Conservation (phyloP, 2,329 filamentous ascomycete species). For the Diplodia mutila region DNA sequence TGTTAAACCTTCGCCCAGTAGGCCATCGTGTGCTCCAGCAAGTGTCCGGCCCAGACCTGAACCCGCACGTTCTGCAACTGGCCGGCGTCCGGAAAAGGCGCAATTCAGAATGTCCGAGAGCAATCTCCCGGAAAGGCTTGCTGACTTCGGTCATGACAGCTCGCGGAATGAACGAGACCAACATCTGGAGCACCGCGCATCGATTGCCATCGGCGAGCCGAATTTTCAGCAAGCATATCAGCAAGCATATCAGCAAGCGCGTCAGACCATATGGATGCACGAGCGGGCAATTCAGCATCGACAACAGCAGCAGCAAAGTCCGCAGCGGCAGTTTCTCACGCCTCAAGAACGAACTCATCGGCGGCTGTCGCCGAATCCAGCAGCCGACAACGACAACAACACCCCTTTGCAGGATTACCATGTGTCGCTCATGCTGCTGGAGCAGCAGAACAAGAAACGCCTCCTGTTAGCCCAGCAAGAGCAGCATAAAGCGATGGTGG, state of each 20-base stretch:
- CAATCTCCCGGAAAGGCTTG: not conserved
- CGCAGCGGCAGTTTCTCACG: not conserved
- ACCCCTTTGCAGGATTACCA: conserved; percentile 79
- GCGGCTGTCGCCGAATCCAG: too few relatives aligned
- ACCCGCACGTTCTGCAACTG: not conserved
- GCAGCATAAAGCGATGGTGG: too few relatives aligned
- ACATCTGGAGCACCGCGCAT: not conserved
- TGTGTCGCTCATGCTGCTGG: conserved; percentile 84
- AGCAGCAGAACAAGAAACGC: conserved; percentile 91
- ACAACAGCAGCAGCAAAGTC: not conserved
- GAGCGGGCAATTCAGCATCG: not conserved
- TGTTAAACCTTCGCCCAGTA: not conserved
- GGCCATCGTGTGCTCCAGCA: not conserved
- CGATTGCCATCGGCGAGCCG: not conserved
- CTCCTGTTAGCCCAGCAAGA: too few relatives aligned
- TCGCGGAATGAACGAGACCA: not conserved
- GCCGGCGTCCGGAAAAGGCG: not conserved
- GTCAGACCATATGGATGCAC: not conserved
- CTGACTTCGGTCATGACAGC: not conserved
- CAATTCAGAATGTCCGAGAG: not conserved
- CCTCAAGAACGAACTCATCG: too few relatives aligned
- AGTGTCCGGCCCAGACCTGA: not conserved
- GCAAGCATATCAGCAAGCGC: not conserved
- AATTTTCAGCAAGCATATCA: not conserved
- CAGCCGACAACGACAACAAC: not conserved